These are phyloP conservation scores for Penicillium soppii DNA, from an alignment of 495 filamentous ascomycete genomes.

Conservation along the genomic window DNA sequence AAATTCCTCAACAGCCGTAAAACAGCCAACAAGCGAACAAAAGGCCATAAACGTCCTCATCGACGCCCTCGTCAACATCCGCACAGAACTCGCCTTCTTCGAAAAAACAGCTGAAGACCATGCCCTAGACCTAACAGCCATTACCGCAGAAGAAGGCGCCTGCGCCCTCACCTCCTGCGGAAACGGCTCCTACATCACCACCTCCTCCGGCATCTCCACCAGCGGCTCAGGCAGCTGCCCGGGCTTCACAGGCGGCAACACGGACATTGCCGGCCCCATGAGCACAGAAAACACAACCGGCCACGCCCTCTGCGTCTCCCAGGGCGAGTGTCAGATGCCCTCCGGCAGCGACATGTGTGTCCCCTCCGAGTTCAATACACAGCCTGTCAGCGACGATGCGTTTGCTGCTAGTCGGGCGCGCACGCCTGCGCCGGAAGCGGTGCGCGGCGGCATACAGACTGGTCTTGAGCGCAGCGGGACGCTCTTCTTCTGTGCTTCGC, in stretches of 20 bases:
- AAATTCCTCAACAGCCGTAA: constrained; percentile 21
- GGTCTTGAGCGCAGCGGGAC: constrained; percentile 5
- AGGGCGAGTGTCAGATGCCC: constrained; percentile 28
- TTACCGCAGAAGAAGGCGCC: constrained; percentile 27
- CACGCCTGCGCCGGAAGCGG: too few species aligned
- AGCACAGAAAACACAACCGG: background rate
- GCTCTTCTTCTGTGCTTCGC: constrained; percentile 33
- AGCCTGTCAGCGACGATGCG: background rate
- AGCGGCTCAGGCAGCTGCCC: constrained; percentile 21
- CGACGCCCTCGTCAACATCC: constrained; percentile 63
- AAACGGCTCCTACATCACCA: constrained; percentile 9
- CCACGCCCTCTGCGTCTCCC: constrained; percentile 14
- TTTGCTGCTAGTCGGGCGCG: background rate
- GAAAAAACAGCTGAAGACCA: constrained; percentile 63
- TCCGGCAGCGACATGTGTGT: constrained; percentile 13
- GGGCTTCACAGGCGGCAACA: constrained; percentile 12
- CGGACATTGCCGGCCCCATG: background rate
- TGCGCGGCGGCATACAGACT: background rate
- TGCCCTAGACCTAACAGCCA: constrained; percentile 51
- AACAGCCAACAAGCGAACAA: constrained; percentile 30
- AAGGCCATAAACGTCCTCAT: constrained; percentile 60
- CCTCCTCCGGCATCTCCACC: constrained; percentile 19
- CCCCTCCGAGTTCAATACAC: background rate
- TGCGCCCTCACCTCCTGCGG: constrained; percentile 4
- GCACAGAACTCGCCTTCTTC: constrained; percentile 67